Evolutionary conservation across 441 rosid species (phyloP).

Genomic region (Manihot esculenta): DNA sequence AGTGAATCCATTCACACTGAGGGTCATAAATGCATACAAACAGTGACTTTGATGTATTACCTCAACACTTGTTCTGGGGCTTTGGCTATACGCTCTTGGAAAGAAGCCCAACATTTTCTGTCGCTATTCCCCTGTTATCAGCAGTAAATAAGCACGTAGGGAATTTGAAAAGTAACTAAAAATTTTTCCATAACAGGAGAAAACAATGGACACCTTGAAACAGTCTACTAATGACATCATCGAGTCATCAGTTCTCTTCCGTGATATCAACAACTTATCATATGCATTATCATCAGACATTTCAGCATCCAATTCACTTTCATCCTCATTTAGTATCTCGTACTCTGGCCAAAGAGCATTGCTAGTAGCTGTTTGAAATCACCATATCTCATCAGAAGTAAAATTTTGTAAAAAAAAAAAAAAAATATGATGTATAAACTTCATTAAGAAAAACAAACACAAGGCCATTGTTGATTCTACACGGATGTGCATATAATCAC

Average conservation of each 20-base stretch:
- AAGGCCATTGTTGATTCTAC: too few species aligned
- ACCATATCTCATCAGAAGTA: conserved; percentile 12
- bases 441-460: too few species aligned
- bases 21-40: not conserved
- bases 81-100: conserved; percentile 59
- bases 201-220: conserved; percentile 54
- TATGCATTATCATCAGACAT: conserved; percentile 42
- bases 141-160: conserved; percentile 2
- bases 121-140: conserved; percentile 71
- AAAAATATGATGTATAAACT: too few species aligned
- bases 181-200: conserved; percentile 1
- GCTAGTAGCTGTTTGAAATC: conserved; percentile 59
- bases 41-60: conserved; percentile 26
- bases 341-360: conserved; percentile 77
- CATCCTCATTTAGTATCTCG: conserved; percentile 60
- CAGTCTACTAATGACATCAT: conserved; percentile 40
- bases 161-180: conserved; percentile 1
- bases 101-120: conserved; percentile 56
- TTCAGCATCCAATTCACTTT: conserved; percentile 59
- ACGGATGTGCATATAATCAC: too few species aligned
- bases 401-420: conserved; percentile 8
- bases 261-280: conserved; percentile 41
- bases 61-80: conserved; percentile 86
- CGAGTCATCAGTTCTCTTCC: conserved; percentile 35
- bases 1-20: not conserved